phyloP scores from a whole-genome alignment of 1,284 basidiomycete genomes.

The Microbotryum lychnidis-dioicae region DNA sequence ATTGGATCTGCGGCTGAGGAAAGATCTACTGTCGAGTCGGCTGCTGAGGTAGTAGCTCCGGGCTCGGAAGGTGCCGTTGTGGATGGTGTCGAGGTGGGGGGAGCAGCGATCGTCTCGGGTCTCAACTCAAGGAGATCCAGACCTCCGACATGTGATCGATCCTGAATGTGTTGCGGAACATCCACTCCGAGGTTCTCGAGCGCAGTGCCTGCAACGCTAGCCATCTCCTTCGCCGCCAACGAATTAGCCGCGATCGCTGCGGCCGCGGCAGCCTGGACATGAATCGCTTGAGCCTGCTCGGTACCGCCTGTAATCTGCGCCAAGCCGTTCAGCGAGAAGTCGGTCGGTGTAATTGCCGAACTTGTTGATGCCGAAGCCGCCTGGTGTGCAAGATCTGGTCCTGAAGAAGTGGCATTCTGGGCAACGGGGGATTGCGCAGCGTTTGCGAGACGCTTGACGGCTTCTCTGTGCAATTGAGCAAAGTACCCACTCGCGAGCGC shows the following conservation, averaged over 20 bases:
- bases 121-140: conserved; percentile 10
- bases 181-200: conserved; percentile 20
- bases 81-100: neutral
- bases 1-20: neutral
- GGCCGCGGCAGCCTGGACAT: conserved; percentile 29
- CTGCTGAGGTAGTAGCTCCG: neutral
- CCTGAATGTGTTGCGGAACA: conserved; percentile 1
- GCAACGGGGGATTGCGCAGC: neutral
- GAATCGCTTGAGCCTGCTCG: conserved; percentile 21
- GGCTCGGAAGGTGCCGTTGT: neutral
- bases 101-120: conserved; percentile 7
- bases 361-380: too few species aligned
- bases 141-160: neutral
- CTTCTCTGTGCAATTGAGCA: conserved; percentile 30
- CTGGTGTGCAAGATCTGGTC: too few species aligned
- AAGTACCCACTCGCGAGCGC: conserved; percentile 32
- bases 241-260: conserved; percentile 28
- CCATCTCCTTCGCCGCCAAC: conserved; percentile 30
- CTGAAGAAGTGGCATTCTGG: too few species aligned
- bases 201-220: conserved; percentile 12
- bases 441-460: conserved; percentile 16
- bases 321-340: conserved; percentile 2
- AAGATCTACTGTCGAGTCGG: neutral
- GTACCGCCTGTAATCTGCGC: neutral
- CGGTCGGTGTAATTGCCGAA: too few species aligned